Conservation (phyloP, 805 yeast species). For the Wickerhamiella qilinensis region DNA sequence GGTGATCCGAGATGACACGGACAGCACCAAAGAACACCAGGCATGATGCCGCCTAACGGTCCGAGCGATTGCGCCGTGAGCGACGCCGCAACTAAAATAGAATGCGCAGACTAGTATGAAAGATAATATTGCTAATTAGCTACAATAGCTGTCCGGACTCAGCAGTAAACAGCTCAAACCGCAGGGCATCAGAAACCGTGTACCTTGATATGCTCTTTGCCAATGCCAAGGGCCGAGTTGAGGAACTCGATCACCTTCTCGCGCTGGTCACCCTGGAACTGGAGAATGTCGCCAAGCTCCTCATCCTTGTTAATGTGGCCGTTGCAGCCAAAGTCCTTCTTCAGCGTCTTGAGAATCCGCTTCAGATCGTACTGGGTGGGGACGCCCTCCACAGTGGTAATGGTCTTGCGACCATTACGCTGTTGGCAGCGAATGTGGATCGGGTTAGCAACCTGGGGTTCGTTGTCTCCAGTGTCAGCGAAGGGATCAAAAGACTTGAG, state of each 20-base stretch:
- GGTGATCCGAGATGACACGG: too few species aligned
- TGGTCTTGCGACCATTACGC: slow-evolving; percentile 97
- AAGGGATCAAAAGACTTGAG: slow-evolving; percentile 63
- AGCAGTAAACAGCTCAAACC: too few species aligned
- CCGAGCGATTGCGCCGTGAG: too few species aligned
- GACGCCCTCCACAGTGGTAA: slow-evolving; percentile 95
- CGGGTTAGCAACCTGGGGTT: slow-evolving; percentile 83
- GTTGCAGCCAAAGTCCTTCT: slow-evolving; percentile 97
- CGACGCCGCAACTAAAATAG: too few species aligned
- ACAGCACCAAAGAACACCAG: too few species aligned
- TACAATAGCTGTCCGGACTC: too few species aligned
- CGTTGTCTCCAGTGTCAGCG: slow-evolving; percentile 99
- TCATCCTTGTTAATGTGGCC: slow-evolving; percentile 96
- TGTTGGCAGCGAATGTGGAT: slow-evolving; percentile 97
- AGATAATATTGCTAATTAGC: too few species aligned
- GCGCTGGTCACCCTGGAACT: slow-evolving; percentile 98
- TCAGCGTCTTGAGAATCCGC: slow-evolving; percentile 80
- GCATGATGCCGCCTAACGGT: too few species aligned
- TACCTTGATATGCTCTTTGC: slow-evolving; percentile 92
- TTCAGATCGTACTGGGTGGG: slow-evolving; percentile 90
- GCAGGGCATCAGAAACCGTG: slow-evolving; percentile 81
- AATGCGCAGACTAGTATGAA: too few species aligned
- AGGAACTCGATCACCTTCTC: slow-evolving; percentile 88
- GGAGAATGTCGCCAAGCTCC: slow-evolving; percentile 92
- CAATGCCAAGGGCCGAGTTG: slow-evolving; percentile 70